Evolutionary conservation across 164 flowering plant genomes (phyloP).

Genomic region (Stephania yunnanensis): DNA sequence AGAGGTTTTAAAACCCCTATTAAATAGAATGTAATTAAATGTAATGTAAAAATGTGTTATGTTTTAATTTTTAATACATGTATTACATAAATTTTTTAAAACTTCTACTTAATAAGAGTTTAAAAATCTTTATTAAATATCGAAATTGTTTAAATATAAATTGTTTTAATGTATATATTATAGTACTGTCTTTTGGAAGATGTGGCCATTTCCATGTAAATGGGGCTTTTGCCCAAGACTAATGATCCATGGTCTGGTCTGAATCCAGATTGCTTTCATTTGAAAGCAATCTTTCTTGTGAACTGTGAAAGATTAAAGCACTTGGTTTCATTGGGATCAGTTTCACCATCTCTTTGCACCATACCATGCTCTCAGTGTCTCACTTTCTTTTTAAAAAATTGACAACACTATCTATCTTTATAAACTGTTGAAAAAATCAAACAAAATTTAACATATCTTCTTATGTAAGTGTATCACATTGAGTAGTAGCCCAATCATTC

Average conservation of each 20-base stretch:
- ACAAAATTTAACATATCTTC: too few species aligned
- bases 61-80: too few species aligned
- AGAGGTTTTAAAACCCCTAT: too few species aligned
- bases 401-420: too few species aligned
- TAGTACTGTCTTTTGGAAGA: neutral
- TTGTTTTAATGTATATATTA: too few species aligned
- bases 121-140: too few species aligned
- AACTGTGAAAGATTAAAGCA: neutral
- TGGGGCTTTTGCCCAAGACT: neutral
- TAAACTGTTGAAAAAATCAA: too few species aligned
- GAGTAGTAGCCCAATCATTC: neutral
- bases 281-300: neutral
- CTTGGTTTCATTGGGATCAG: slow-evolving; percentile 1
- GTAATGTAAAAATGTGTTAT: too few species aligned
- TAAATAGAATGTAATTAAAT: too few species aligned
- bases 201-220: neutral
- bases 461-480: neutral
- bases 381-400: neutral
- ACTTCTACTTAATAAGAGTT: too few species aligned
- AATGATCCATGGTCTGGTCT: neutral
- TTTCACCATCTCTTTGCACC: neutral
- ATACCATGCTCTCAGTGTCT: neutral
- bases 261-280: neutral
- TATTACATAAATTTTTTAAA: too few species aligned
- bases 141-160: too few species aligned